A percentile compares a stretch with the other conserved stretches of the same genome.
Conservation (phyloP, 495 filamentous ascomycete genomes). For the Astrothelium subdiscretum region DNA sequence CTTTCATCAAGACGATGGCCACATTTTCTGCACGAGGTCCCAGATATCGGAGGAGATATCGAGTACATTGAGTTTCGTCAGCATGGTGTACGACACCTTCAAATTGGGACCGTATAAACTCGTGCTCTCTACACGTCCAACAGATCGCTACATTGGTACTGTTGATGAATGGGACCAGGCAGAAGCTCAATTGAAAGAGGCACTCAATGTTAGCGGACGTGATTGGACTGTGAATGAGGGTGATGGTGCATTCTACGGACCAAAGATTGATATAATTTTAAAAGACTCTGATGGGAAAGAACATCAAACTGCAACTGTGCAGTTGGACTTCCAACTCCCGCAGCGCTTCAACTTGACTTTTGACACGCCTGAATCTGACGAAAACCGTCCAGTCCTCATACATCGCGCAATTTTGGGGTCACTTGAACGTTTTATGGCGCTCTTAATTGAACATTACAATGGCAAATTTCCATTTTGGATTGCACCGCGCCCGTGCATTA, state of each 20-base stretch:
- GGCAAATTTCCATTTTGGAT: conserved; percentile 89
- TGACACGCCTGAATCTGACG: conserved; percentile 47
- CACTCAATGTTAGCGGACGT: conserved; percentile 53
- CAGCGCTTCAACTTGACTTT: conserved; percentile 72
- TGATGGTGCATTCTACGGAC: conserved; percentile 90
- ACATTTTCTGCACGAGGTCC: conserved; percentile 80
- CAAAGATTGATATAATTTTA: conserved; percentile 86
- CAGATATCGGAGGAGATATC: conserved; percentile 76
- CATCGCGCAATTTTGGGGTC: conserved; percentile 84
- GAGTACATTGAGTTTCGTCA: conserved; percentile 68
- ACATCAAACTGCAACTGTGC: conserved; percentile 85
- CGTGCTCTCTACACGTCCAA: conserved; percentile 69
- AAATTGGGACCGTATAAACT: conserved; percentile 63
- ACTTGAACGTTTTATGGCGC: conserved; percentile 73
- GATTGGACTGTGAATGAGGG: conserved; percentile 64
- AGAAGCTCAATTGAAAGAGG: conserved; percentile 57
- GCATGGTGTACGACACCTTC: conserved; percentile 64
- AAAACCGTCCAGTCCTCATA: conserved; percentile 63
- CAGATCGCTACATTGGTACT: conserved; percentile 66
- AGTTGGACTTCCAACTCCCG: conserved; percentile 89
- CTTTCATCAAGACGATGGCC: conserved; percentile 95
- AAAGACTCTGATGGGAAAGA: conserved; percentile 75
- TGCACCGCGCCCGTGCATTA: conserved; percentile 67
- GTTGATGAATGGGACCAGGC: conserved; percentile 73
- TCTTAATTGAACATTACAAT: conserved; percentile 74